Evolutionary conservation across 768 basidiomycete species (phyloP).

Genomic region (Suillus clintonianus): DNA sequence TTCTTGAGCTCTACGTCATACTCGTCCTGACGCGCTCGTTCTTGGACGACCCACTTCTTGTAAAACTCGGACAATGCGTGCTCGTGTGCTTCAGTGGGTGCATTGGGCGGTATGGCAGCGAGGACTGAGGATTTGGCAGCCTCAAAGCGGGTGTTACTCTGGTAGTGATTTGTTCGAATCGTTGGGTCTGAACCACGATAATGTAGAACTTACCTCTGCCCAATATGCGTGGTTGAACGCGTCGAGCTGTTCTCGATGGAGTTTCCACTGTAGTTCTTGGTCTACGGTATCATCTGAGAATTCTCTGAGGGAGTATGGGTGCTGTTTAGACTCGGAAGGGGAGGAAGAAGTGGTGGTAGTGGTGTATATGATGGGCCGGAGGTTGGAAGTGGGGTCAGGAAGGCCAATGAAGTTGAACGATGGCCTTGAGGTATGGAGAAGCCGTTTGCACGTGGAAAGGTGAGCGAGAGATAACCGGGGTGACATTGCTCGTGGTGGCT

Average conservation of each 20-base stretch:
- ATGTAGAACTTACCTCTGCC: conserved; percentile 63
- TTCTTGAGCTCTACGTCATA: conserved; percentile 72
- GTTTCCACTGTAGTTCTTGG: conserved; percentile 65
- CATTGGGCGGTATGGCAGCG: conserved; percentile 51
- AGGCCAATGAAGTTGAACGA: conserved; percentile 57
- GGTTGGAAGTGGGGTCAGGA: conserved; percentile 75
- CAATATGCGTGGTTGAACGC: conserved; percentile 79
- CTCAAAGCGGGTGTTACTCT: conserved; percentile 86
- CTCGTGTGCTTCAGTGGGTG: conserved; percentile 59
- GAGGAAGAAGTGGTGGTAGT: conserved; percentile 50
- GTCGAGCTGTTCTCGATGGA: conserved; percentile 73
- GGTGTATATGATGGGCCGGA: conserved; percentile 80
- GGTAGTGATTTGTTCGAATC: conserved; percentile 8
- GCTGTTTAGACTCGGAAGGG: conserved; percentile 30
- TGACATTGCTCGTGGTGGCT: neutral
- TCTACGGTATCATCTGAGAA: conserved; percentile 43
- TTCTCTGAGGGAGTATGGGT: conserved; percentile 81
- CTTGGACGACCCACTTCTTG: conserved; percentile 72
- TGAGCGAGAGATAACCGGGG: neutral
- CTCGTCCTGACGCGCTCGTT: conserved; percentile 52
- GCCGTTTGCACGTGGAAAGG: conserved; percentile 6
- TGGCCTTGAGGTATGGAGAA: conserved; percentile 26
- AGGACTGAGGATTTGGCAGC: conserved; percentile 63
- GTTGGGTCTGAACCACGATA: neutral
- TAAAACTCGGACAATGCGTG: conserved; percentile 75